These are phyloP conservation scores for Cunninghamia lanceolata DNA, from an alignment of 75 land plant genomes.

Conservation along the genomic window DNA sequence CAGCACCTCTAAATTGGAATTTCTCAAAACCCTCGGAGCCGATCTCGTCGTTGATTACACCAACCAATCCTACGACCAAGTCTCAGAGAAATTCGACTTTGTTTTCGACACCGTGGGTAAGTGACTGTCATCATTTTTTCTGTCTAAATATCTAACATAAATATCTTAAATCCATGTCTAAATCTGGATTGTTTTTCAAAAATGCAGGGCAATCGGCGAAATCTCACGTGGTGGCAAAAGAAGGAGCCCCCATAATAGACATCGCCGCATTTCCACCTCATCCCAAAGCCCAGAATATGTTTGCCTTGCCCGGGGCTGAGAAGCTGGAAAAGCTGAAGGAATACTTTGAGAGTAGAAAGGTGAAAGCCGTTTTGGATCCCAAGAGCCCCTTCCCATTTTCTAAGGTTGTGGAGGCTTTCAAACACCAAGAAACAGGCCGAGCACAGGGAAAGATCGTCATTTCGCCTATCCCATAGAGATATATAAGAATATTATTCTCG, in stretches of 20 bases:
- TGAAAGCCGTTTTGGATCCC: constrained; percentile 50
- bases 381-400: constrained; percentile 40
- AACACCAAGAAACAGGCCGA: constrained; percentile 39
- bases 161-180: neutral
- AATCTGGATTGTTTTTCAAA: neutral
- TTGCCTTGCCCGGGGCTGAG: constrained; percentile 29
- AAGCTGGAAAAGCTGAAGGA: constrained; percentile 37
- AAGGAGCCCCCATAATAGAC: constrained; percentile 3
- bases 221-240: constrained; percentile 40
- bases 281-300: constrained; percentile 25
- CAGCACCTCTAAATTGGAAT: constrained; percentile 41
- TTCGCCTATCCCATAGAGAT: constrained; percentile 16
- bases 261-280: constrained; percentile 28
- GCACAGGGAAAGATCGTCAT: constrained; percentile 56
- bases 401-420: constrained; percentile 39
- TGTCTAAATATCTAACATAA: neutral
- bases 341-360: constrained; percentile 36
- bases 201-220: constrained; percentile 38
- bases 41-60: constrained; percentile 53
- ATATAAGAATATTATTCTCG: neutral
- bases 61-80: constrained; percentile 30
- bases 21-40: constrained; percentile 44
- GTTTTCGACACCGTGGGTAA: constrained; percentile 16
- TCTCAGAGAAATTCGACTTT: constrained; percentile 40
- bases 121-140: constrained; percentile 40